These are phyloP conservation scores for Thelephora terrestris DNA, from an alignment of 1,284 basidiomycete species.

Conservation along the genomic window DNA sequence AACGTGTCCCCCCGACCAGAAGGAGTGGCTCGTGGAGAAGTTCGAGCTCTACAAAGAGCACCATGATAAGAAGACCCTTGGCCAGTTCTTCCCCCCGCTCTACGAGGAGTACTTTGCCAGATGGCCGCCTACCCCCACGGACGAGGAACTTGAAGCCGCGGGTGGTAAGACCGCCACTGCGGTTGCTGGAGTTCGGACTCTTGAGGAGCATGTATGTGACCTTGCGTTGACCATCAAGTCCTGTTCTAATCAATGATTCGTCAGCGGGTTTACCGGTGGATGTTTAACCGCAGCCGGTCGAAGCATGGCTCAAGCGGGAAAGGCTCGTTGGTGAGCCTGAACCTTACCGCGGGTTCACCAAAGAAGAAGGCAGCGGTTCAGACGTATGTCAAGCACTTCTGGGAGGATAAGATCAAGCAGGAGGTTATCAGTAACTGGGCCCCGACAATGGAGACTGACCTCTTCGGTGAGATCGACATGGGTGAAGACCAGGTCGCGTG, in stretches of 20 bases:
- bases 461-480: neutral
- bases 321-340: neutral
- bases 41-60: no score
- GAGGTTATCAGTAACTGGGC: neutral
- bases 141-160: neutral
- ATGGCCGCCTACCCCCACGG: neutral
- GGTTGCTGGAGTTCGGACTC: no score
- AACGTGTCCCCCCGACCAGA: no score
- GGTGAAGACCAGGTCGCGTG: neutral
- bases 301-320: neutral
- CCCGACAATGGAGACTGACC: neutral
- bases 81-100: neutral
- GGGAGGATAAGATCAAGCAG: neutral
- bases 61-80: no score
- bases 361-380: neutral
- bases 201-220: no score
- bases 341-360: neutral
- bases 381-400: neutral
- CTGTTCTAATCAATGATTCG: no score
- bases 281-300: no score
- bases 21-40: no score
- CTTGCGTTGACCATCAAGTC: no score
- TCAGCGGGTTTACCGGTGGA: no score
- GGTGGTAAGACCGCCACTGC: no score
- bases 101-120: neutral